Evolutionary conservation across 441 rosid species (phyloP).

Genomic region (Gossypium aridum): DNA sequence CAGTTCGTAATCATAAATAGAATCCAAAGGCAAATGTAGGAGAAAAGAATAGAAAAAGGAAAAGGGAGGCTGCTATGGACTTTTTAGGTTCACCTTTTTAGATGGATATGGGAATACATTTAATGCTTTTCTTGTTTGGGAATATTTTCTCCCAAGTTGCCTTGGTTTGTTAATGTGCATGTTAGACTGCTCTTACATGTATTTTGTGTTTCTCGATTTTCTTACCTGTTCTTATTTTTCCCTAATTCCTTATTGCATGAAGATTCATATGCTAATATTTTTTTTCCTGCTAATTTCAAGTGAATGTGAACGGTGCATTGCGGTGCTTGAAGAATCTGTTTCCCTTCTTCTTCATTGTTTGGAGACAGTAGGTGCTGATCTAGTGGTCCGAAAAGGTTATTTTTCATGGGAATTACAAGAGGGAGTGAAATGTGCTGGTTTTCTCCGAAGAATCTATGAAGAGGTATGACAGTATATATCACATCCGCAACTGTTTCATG

Average conservation of each 20-base stretch:
- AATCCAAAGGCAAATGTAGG: conserved; percentile 4
- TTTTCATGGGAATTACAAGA: conserved; percentile 55
- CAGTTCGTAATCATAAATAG: background rate
- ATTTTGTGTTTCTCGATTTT: background rate
- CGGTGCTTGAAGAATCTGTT: conserved; percentile 70
- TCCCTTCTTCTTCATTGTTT: conserved; percentile 61
- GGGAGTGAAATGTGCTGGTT: conserved; percentile 68
- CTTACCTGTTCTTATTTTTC: background rate
- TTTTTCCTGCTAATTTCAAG: conserved; percentile 37
- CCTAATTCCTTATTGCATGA: background rate
- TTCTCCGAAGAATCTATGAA: conserved; percentile 87
- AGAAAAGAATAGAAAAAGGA: background rate
- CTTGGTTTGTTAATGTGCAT: background rate
- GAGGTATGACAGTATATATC: conserved; percentile 44
- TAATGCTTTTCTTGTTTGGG: background rate
- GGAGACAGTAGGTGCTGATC: conserved; percentile 47
- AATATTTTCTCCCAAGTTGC: background rate
- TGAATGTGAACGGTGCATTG: conserved; percentile 57
- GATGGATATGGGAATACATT: background rate
- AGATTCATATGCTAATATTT: conserved; percentile 6
- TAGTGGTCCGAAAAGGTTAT: conserved; percentile 26
- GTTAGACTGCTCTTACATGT: background rate
- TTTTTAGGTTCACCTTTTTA: background rate
- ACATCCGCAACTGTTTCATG: background rate
- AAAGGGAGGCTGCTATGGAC: background rate